Evolutionary conservation across 2,329 filamentous ascomycete genomes (phyloP).

Genomic region (Fusarium scirpi): DNA sequence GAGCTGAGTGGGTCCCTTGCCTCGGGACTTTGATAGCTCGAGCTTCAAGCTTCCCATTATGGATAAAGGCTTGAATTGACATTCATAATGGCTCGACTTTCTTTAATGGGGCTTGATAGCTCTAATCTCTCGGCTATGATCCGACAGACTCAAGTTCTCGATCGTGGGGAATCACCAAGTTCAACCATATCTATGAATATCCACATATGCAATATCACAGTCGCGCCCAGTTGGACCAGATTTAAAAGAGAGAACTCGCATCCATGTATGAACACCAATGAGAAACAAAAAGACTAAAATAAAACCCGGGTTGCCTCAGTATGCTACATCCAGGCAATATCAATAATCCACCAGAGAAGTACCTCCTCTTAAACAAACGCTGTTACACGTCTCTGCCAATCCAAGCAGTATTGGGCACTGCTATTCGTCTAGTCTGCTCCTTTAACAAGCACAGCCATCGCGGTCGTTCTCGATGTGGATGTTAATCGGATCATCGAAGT

Average conservation of each 20-base stretch:
- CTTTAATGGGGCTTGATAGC: neutral
- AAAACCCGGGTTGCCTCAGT: conserved; percentile 32
- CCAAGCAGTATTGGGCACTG: conserved; percentile 6
- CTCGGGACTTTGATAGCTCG: conserved; percentile 27
- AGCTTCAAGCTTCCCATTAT: conserved; percentile 19
- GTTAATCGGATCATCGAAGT: conserved; percentile 98
- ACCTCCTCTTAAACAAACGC: conserved; percentile 23
- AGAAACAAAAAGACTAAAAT: conserved; percentile 22
- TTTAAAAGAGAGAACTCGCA: conserved; percentile 32
- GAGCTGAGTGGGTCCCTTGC: conserved; percentile 30
- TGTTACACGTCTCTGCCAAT: conserved; percentile 19
- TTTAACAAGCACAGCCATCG: conserved; percentile 91
- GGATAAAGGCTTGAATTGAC: conserved; percentile 3
- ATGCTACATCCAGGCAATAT: conserved; percentile 47
- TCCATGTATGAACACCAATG: conserved; percentile 45
- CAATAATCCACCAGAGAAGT: conserved; percentile 34
- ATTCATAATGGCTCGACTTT: conserved; percentile 4
- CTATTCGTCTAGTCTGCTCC: conserved; percentile 12
- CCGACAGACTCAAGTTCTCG: neutral
- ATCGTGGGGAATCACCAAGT: neutral
- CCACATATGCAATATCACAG: neutral
- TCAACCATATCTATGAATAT: neutral
- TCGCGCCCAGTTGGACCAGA: neutral
- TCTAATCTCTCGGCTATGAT: neutral
- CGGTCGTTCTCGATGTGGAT: conserved; percentile 96